Conservation (phyloP, 306 rosid species). For the Vachellia pachyceras region DNA sequence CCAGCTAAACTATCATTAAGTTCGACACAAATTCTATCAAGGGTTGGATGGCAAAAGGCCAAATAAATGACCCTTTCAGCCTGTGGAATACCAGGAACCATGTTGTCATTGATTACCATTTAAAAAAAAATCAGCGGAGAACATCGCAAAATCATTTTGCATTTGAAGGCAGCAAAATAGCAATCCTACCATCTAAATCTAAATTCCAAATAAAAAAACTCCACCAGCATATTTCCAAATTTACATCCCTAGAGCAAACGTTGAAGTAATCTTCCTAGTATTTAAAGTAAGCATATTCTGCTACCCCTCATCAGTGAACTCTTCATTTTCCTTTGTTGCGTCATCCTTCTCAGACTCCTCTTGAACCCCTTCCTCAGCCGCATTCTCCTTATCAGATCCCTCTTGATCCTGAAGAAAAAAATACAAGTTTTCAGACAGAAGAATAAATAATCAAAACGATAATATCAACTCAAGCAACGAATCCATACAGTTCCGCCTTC, state of each 20-base stretch:
- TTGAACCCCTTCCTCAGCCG: constrained; percentile 41
- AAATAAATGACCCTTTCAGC: background rate
- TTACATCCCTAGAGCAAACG: constrained; percentile 38
- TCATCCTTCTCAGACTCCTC: constrained; percentile 57
- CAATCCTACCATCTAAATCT: constrained; percentile 14
- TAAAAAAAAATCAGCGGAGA: background rate
- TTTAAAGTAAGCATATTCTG: background rate
- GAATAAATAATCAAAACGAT: background rate
- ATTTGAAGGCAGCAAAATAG: background rate
- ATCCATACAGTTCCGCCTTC: constrained; percentile 54
- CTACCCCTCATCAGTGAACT: constrained; percentile 54
- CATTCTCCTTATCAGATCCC: constrained; percentile 55
- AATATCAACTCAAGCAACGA: background rate
- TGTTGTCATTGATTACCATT: background rate
- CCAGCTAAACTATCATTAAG: background rate
- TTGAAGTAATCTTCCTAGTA: background rate
- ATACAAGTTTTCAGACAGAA: background rate
- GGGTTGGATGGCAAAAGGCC: background rate
- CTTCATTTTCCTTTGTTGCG: constrained; percentile 20
- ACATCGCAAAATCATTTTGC: constrained; percentile 30
- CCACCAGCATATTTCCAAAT: constrained; percentile 33
- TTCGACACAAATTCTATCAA: background rate
- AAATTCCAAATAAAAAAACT: background rate
- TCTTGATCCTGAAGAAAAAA: constrained; percentile 55
- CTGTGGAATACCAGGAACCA: background rate